Evolutionary conservation across 805 yeast genomes (phyloP), one percentile per base, ranked within the genome.

Genomic region (Sugiyamaella qingdaonensis): DNA sequence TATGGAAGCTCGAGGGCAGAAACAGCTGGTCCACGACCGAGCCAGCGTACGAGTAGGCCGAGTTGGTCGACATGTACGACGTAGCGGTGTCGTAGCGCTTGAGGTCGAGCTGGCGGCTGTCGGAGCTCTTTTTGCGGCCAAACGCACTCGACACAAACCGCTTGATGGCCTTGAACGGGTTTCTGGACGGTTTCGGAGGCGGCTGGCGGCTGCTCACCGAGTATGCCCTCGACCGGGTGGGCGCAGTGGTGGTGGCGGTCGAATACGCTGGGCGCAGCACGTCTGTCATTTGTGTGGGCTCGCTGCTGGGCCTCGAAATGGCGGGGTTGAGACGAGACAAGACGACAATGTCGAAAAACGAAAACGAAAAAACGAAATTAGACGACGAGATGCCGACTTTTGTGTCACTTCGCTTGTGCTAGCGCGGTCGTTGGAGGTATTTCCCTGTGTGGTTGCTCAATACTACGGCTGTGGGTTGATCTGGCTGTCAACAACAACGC

Each of bases 21-120:
- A 51, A 51, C 34, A 51, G 49, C 46, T 51, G 46, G 33, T 51
- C 54, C 4, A 51, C 54, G 16, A 51, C 36, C 24, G 54, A 51
- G 4, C 49, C 49, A 18, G 54, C 42, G 21, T 45, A 51, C 21
- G 54, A 51, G 7, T 32, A 44, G 16, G 54, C 49, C 16, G 54
- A 51, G 24, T 10, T 21, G 14, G 49, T 45, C 13, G 54, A 51
- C 21, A 29, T 16, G 33, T 44, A 45, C 29, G 54, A 51, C 7
- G 46, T 39, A 1, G 49, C 49, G 37, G 54, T 45, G 31, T 51
- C 49, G 36, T 44, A 29, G 34, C 54, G 39, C 21, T 44, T 49
- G 36, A 44, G n/a, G 11, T 32, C 36, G 9, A 29, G 48, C 41
- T 42, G 45, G 10, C 37, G 14, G 27, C 29, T 44, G 21, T 19